Evolutionary conservation across 345 rosid genomes (phyloP), one percentile per base, ranked within the genome.

Genomic region (Gossypium turneri): DNA sequence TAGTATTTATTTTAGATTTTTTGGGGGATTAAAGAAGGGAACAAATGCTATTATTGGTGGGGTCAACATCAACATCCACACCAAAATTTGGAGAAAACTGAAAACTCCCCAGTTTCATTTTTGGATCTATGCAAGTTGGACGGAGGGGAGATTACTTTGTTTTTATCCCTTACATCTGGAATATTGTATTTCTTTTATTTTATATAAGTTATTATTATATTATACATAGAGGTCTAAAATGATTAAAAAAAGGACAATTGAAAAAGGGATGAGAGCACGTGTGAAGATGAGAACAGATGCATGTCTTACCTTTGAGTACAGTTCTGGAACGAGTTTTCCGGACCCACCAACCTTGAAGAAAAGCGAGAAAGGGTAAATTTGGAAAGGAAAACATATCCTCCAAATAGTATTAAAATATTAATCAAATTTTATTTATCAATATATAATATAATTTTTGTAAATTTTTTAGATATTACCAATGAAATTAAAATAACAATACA

Each of bases 1-100:
- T 65, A n/a, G 1, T 62, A 11, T 15, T 64, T 57, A 64, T 38
- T 60, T 60, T 27, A 60, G 22, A 16, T 34, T 29, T 62, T 15
- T 6, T 63, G 10, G 7, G 13, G 38, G 38, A 34, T 43, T 65
- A 10, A 44, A 44, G 20, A 13, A 12, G 17, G 68, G 24, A n/a
- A 19, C 24, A 66, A 27, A 69, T 69, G 17, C 58, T 27, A 27
- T 50, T 52, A 70, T 52, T 27, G 73, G 73, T 70, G 47, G 61
- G 73, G 61, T 52, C 72, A 47, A 45, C 53, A 66, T n/a, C 72
- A 12, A 67, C 57, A 47, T 47, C 12, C 41, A 48, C 57, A 48
- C 43, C 72, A 47, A 67, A 66, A 2, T 47, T 67, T 67, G 13
- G 50, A n/a, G 12, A 4, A 34, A 38, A 16, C 3, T 3, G 1